phyloP scores from a whole-genome alignment of 306 rosid genomes.

The Crotalaria pallida region DNA sequence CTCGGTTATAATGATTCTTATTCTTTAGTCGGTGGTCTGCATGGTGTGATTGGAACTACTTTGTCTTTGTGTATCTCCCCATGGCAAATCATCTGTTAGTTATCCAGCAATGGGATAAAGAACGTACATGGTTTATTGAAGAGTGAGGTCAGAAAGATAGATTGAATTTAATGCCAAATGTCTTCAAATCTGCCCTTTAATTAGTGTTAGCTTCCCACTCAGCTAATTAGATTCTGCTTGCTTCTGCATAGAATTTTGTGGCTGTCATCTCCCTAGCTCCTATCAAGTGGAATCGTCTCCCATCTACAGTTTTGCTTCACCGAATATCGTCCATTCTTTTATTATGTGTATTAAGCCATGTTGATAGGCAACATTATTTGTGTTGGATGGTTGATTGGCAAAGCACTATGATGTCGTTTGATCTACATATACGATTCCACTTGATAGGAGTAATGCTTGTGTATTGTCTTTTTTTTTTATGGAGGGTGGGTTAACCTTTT shows the following conservation, averaged over 20 bases:
- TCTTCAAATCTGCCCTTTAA: constrained; percentile 14
- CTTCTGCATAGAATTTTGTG: constrained; percentile 1
- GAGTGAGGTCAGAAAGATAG: background rate
- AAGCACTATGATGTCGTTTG: too few species aligned
- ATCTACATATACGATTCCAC: too few species aligned
- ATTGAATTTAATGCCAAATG: background rate
- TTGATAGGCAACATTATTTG: background rate
- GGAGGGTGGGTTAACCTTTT: background rate
- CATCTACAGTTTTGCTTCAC: background rate
- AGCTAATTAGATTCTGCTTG: background rate
- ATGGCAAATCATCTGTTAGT: background rate
- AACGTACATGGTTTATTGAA: background rate
- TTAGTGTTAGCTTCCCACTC: background rate
- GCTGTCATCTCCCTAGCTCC: background rate
- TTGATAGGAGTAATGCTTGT: too few species aligned
- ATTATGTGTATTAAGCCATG: background rate
- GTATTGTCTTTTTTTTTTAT: too few species aligned
- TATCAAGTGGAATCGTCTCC: background rate
- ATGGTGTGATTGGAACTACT: background rate
- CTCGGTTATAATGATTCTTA: constrained; percentile 11
- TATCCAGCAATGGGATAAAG: background rate
- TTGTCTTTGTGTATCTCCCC: background rate
- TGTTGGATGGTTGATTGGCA: background rate
- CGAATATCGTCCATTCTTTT: background rate
- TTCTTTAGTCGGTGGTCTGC: background rate